Base-by-base conservation (phyloP, 148 eudicot genomes). In the Talinum fruticosum region DNA sequence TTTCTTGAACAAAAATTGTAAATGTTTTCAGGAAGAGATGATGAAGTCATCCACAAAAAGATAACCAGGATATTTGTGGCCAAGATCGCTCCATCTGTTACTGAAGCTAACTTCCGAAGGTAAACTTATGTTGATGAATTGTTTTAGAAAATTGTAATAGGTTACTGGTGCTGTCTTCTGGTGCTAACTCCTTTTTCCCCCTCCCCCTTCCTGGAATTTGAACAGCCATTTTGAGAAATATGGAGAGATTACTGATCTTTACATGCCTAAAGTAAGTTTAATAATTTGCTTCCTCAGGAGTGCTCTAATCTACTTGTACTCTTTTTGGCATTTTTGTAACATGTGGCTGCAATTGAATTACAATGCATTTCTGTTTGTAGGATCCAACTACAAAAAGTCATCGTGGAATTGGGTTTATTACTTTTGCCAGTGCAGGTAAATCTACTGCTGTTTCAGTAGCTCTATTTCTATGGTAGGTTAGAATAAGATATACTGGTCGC, bases 351-450 rank as follows among this genome's bases (percentile, higher is more conserved):
- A 45, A 18, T 30, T 73, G 26, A 41, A 73, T 23, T 36, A 33
- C 14, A 35, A 26, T 33, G 3, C 45, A 15, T 57, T 12, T 32
- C 5, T 51, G 49, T 33, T 44, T 71, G 68, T 76, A 96, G 99
- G 99, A 96, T 80, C 98, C 93, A 76, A 75, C 82, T 69, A 89
- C 93, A 71, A 96, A 90, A 87, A 97, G 87, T 36, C 99, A 96
- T 83, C 99, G 99, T 75, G 99, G 99, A 77, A 96, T 96, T 85
- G 99, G 99, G 13, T 96, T 96, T 83, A 88, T 93, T 65, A 96
- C 99, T 78, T 96, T 93, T 76, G 90, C 88, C 34, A 93, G 80
- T 88, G 83, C 98, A 57, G 99, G 99, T 93, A 78, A 77, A 16
- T 64, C 71, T 62, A 34, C 15, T 65, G 15, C 73, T 10, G 16